A percentile compares a stretch with the other conserved stretches of the same genome.
These are phyloP conservation scores for Fusarium sp. DNA, from an alignment of 2,329 filamentous ascomycete species.

Conservation along the genomic window DNA sequence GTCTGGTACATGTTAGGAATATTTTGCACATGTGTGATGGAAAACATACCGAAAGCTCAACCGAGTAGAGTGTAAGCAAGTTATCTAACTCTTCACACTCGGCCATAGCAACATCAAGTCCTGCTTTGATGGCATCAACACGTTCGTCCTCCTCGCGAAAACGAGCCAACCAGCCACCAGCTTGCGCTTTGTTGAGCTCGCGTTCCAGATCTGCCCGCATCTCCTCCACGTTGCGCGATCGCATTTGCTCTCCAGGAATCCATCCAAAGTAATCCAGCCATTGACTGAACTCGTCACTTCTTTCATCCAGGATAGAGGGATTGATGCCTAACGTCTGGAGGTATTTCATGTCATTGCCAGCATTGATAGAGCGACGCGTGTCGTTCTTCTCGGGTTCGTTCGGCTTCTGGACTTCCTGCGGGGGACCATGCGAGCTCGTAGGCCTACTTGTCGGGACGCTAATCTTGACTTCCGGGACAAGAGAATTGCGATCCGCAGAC, in stretches of 20 bases:
- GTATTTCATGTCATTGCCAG: constrained; percentile 81
- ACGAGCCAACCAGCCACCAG: constrained; percentile 89
- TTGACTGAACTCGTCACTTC: constrained; percentile 81
- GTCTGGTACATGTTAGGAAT: constrained; percentile 64
- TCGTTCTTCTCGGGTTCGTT: constrained; percentile 53
- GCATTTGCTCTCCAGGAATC: constrained; percentile 78
- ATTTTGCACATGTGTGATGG: not conserved
- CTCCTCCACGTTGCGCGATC: constrained; percentile 78
- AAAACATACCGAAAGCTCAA: constrained; percentile 82
- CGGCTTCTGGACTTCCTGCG: constrained; percentile 49
- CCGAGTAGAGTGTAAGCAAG: constrained; percentile 90
- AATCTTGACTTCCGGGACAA: constrained; percentile 67
- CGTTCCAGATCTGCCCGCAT: constrained; percentile 85
- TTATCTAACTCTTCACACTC: constrained; percentile 98
- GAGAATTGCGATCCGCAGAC: constrained; percentile 48
- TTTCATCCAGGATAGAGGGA: constrained; percentile 75
- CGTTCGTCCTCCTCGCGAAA: constrained; percentile 88
- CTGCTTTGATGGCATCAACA: constrained; percentile 82
- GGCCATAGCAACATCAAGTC: constrained; percentile 88
- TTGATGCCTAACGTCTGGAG: constrained; percentile 82
- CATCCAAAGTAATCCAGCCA: constrained; percentile 89
- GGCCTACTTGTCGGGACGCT: constrained; percentile 58
- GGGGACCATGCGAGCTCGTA: constrained; percentile 51
- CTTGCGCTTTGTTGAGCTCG: constrained; percentile 89
- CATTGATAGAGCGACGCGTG: constrained; percentile 67